Evolutionary conservation across 176 grass and related monocot genomes (phyloP).

Genomic region (Phragmites australis): DNA sequence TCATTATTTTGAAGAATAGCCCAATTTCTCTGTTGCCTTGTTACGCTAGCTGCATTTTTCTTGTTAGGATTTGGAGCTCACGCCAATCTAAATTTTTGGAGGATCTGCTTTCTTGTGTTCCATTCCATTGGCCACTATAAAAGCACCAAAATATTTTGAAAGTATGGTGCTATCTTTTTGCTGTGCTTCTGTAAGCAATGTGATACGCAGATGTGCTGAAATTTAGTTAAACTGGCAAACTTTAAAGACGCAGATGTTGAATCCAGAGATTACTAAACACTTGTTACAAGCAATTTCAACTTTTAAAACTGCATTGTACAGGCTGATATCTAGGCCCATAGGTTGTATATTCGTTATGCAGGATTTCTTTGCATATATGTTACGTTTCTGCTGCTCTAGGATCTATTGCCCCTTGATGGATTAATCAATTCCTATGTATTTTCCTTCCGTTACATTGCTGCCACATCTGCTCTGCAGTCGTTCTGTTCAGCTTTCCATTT

Average conservation of each 20-base stretch:
- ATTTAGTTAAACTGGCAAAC: background rate
- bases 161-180: background rate
- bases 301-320: background rate
- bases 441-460: background rate
- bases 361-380: background rate
- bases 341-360: background rate
- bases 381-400: background rate
- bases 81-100: background rate
- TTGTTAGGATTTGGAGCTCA: background rate
- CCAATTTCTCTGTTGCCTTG: background rate
- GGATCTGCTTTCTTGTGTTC: background rate
- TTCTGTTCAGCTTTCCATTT: background rate
- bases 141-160: background rate
- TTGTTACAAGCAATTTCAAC: background rate
- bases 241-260: background rate
- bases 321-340: too few relatives aligned
- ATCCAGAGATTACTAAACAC: background rate
- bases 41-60: background rate
- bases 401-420: background rate
- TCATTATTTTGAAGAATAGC: background rate
- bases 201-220: background rate
- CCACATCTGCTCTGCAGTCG: background rate
- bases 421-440: conserved; percentile 2
- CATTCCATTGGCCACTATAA: background rate
- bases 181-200: background rate